phyloP scores from a whole-genome alignment of 768 basidiomycete species.

The Macrolepiota fuliginosa region DNA sequence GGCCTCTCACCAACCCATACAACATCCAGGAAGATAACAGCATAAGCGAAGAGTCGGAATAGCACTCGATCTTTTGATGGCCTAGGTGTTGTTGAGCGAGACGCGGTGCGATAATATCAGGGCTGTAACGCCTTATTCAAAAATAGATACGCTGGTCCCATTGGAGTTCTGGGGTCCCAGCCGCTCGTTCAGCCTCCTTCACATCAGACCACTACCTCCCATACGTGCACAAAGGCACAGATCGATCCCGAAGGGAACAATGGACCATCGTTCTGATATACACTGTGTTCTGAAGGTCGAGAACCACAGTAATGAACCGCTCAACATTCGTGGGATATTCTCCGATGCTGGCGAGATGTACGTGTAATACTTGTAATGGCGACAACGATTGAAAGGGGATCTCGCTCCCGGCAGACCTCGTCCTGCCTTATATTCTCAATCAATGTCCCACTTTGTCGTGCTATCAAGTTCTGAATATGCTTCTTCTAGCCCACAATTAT shows the following conservation, averaged over 20 bases:
- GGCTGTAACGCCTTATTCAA: no score
- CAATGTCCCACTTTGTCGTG: neutral
- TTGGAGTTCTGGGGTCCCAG: neutral
- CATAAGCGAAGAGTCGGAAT: no score
- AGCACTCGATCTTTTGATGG: no score
- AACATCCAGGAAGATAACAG: no score
- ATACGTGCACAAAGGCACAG: neutral
- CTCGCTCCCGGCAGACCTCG: neutral
- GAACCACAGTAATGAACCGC: slow-evolving; percentile 15
- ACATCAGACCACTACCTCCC: neutral
- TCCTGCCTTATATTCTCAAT: neutral
- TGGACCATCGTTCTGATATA: neutral
- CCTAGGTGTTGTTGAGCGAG: no score
- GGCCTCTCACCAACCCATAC: no score
- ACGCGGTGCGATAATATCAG: no score
- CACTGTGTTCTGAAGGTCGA: slow-evolving; percentile 25
- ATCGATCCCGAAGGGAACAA: neutral
- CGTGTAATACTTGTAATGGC: slow-evolving; percentile 2
- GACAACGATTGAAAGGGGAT: neutral
- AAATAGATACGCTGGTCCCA: neutral
- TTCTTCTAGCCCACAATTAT: slow-evolving; percentile 15
- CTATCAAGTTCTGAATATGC: neutral
- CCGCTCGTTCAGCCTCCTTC: neutral
- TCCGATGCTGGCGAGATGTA: slow-evolving; percentile 23
- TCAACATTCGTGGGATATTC: slow-evolving; percentile 19